Evolutionary conservation across 176 grass and related monocot genomes (phyloP).

Genomic region (Hsuehochloa calcarea): DNA sequence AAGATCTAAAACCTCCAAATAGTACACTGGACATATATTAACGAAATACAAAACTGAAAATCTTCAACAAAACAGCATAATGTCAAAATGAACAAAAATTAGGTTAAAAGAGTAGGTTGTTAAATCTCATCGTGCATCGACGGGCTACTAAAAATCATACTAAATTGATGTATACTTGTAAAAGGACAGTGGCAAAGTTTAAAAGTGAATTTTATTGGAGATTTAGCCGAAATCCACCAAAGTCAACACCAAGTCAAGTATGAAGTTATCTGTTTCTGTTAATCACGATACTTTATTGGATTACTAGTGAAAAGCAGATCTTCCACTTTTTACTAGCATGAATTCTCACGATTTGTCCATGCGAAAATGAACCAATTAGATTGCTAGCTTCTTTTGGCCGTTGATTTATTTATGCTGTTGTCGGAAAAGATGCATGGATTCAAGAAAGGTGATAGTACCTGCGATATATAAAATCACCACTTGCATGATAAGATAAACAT

Average conservation of each 20-base stretch:
- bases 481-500: conserved; percentile 13
- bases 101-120: too few species aligned
- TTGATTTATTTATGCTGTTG: not conserved
- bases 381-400: not conserved
- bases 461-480: not conserved
- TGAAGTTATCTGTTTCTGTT: not conserved
- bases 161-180: not conserved
- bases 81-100: too few species aligned
- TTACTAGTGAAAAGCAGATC: conserved; percentile 19
- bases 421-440: not conserved
- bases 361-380: not conserved
- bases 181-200: not conserved
- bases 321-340: not conserved
- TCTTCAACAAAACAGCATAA: too few species aligned
- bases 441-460: not conserved
- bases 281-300: not conserved
- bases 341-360: not conserved
- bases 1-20: too few species aligned
- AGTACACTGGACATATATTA: too few species aligned
- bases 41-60: too few species aligned
- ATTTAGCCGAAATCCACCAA: not conserved
- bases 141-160: not conserved
- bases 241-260: conserved; percentile 18
- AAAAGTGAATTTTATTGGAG: not conserved
- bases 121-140: too few species aligned